Base-by-base conservation (phyloP, 139 green algal genomes). In the Asterochloris erici region DNA sequence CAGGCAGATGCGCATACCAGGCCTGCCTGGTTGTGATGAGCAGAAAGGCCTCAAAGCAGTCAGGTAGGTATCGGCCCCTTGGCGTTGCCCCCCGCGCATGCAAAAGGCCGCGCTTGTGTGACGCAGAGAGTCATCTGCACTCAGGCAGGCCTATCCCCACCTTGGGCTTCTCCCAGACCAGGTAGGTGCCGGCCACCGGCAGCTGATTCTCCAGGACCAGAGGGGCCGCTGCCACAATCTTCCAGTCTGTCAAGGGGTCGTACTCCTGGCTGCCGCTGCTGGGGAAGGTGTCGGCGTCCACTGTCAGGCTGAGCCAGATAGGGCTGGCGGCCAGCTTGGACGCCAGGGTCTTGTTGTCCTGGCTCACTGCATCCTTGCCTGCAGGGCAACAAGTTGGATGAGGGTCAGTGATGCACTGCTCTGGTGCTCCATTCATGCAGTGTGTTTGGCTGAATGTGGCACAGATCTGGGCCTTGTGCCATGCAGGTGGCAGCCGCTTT, bases 141-240 rank as follows among this genome's bases (percentile, higher is more conserved):
- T 73, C n/a, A 14, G 28, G 23, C 38, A 70, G 0, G 62, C n/a
- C 63, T 1, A 68, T 11, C 12, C 63, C 21, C 14, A 85, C 82
- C 82, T 73, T 66, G 15, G 82, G 83, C 17, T 86, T 78, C 87
- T 96, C 90, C 91, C 91, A 96, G 38, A 96, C 83, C 14, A 88
- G 63, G 75, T 90, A 90, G 54, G 83, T 84, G 76, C 84, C 90
- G 0, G 74, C 16, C 15, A 96, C 83, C 24, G 95, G 95, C 74
- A 98, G 89, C 81, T 90, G 85, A 86, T 97, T 98, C 68, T 89
- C 85, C 1, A 98, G 77, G 6, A 88, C 79, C 68, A 98, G 84
- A 9, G 95, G 94, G 10, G 95, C 88, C 0, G 84, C 83, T 28
- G 91, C 87, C 17, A 89, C 84, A 11, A 98, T 76, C 12, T 85